A percentile compares a stretch with the other conserved stretches of the same genome.
Evolutionary conservation across 23 red algal species (phyloP).

Genomic region (Gracilariopsis chorda): DNA sequence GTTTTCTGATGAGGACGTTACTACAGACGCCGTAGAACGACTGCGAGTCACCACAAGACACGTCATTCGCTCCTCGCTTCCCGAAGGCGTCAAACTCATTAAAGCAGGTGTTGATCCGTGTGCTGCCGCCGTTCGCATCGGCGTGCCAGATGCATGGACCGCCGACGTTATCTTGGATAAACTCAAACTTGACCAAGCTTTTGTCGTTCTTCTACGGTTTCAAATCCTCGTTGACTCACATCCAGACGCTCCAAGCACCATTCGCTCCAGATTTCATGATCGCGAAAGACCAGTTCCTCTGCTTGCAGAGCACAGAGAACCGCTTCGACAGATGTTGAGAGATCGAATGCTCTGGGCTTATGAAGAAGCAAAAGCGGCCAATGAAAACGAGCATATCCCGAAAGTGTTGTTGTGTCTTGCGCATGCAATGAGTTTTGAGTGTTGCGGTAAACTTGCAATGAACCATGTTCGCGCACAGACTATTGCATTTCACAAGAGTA

Average conservation of each 20-base stretch:
- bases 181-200: constrained; percentile 36
- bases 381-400: constrained; percentile 2
- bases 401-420: constrained; percentile 30
- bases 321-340: constrained; percentile 49
- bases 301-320: constrained; percentile 34
- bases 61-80: constrained; percentile 24
- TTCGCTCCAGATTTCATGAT: not conserved
- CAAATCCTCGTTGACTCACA: constrained; percentile 33
- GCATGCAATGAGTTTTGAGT: constrained; percentile 55
- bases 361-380: not conserved
- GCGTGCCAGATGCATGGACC: constrained; percentile 46
- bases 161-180: constrained; percentile 59
- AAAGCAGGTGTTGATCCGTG: constrained; percentile 24
- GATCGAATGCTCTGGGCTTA: constrained; percentile 49
- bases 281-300: constrained; percentile 18
- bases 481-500: not conserved
- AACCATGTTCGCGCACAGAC: constrained; percentile 30
- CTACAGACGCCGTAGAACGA: constrained; percentile 38
- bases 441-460: constrained; percentile 44
- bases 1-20: not conserved
- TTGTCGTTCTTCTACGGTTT: constrained; percentile 52
- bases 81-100: constrained; percentile 41
- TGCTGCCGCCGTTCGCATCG: constrained; percentile 51
- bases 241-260: constrained; percentile 39
- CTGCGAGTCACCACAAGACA: constrained; percentile 20